Evolutionary conservation across 1,139 yeast species (phyloP).

Genomic region (Insectozyma bohioensis): DNA sequence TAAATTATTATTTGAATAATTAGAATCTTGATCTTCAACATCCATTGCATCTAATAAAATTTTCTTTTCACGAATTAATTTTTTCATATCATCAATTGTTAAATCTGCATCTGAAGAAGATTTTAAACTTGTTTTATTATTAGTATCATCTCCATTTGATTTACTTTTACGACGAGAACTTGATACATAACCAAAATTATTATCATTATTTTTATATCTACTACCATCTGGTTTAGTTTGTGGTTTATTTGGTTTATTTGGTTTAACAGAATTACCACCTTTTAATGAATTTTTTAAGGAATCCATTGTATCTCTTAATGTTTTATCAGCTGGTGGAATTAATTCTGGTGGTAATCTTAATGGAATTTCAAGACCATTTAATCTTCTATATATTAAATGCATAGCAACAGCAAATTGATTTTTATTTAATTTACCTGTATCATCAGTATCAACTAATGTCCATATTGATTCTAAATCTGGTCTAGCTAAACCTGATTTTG

Average conservation of each 20-base stretch:
- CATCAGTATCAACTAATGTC: constrained; percentile 74
- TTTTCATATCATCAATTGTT: constrained; percentile 54
- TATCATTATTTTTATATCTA: constrained; percentile 69
- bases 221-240: constrained; percentile 48
- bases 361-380: constrained; percentile 77
- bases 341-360: constrained; percentile 68
- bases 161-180: constrained; percentile 60
- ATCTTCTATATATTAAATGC: constrained; percentile 75
- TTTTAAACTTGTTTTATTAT: constrained; percentile 17
- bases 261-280: constrained; percentile 34
- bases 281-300: constrained; percentile 44
- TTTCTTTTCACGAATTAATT: constrained; percentile 66
- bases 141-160: constrained; percentile 16
- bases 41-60: constrained; percentile 72
- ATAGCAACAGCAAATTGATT: constrained; percentile 83
- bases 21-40: constrained; percentile 54
- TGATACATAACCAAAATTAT: constrained; percentile 62
- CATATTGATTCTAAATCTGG: constrained; percentile 86
- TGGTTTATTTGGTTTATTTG: constrained; percentile 16
- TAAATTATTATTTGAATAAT: constrained; percentile 1
- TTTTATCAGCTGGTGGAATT: constrained; percentile 78
- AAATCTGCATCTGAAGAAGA: constrained; percentile 31
- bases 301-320: constrained; percentile 45
- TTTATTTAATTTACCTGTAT: constrained; percentile 69
- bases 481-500: constrained; percentile 86